phyloP scores from a whole-genome alignment of 441 rosid genomes.

The Aquilaria agallochum region DNA sequence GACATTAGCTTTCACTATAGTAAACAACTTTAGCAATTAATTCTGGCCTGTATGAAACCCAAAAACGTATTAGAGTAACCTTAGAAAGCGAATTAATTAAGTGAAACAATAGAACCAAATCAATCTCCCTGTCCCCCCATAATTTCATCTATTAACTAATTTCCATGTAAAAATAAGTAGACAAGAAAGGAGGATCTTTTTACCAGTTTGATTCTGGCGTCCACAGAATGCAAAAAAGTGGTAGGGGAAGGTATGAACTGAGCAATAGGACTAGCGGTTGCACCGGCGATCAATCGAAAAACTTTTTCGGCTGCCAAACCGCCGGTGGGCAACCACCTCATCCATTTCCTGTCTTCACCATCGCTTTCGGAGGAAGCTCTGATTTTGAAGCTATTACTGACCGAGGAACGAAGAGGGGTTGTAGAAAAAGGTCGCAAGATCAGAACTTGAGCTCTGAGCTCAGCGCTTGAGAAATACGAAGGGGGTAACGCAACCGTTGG shows the following conservation, averaged over 20 bases:
- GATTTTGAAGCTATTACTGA: constrained; percentile 10
- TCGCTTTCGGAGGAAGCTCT: constrained; percentile 40
- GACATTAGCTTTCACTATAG: too few relatives aligned
- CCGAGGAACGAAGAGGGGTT: constrained; percentile 18
- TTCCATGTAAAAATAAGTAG: too few relatives aligned
- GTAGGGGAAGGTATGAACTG: constrained; percentile 83
- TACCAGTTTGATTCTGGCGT: constrained; percentile 88
- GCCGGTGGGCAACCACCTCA: constrained; percentile 54
- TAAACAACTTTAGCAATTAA: too few relatives aligned
- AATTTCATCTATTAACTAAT: too few relatives aligned
- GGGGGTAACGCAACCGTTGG: constrained; percentile 24
- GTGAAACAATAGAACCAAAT: too few relatives aligned
- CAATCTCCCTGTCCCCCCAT: too few relatives aligned
- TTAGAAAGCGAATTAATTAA: too few relatives aligned
- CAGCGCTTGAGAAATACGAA: constrained; percentile 17
- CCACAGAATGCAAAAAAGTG: constrained; percentile 80
- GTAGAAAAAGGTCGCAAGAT: constrained; percentile 1
- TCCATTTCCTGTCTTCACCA: constrained; percentile 43
- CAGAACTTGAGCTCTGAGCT: constrained; percentile 11
- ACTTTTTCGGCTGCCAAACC: constrained; percentile 67
- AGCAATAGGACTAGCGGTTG: constrained; percentile 82
- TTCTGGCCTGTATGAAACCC: too few relatives aligned
- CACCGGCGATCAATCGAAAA: constrained; percentile 64
- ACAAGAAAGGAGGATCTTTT: background rate
- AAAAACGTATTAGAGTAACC: too few relatives aligned